Evolutionary conservation across 176 grass and related monocot species (phyloP), one percentile per base, ranked within the genome.

Genomic region (Metroxylon sagu): DNA sequence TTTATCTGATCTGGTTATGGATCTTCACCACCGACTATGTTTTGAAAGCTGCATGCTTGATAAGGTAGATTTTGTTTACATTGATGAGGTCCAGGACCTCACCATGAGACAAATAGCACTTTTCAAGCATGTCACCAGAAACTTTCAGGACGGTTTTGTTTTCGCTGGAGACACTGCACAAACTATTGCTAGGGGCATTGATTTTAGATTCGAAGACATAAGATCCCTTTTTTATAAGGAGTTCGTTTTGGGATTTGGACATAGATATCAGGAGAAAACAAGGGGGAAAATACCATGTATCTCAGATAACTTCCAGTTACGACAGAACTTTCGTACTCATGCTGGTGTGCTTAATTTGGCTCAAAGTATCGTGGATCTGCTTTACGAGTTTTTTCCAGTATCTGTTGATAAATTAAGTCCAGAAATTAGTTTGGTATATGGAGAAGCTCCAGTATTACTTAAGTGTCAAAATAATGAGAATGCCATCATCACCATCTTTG

Each of bases 61-160:
- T 56, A 53, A 74, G 14, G 25, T 95, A 16, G 83, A 89, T 80
- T 89, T 60, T 59, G 64, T 95, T 49, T 95, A 95, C 50, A 84
- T 95, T 50, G 90, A 95, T 56, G 90, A 95, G 78, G 90, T 95
- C 72, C 90, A 95, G 60, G 90, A 95, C 68, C 78, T 95, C 59
- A 95, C 79, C 6, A 80, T 89, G 75, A 52, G 71, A 59, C 90
- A 95, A 25, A 79, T 95, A 67, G 76, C 79, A 35, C 77, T 95
- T 68, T 80, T 95, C 10, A 89, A 81, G 69, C 75, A 89, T 70
- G 67, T 95, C 56, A 86, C 86, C 49, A 71, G 54, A 18, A 95
- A 95, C 70, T 95, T 86, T 26, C 70, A 79, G 19, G 86, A 84
- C 65, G 90, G 90, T 1, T 95, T 83, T 35, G 54, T 84, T 83